phyloP scores from a whole-genome alignment of 1,284 basidiomycete species.

The Mycena citricolor region DNA sequence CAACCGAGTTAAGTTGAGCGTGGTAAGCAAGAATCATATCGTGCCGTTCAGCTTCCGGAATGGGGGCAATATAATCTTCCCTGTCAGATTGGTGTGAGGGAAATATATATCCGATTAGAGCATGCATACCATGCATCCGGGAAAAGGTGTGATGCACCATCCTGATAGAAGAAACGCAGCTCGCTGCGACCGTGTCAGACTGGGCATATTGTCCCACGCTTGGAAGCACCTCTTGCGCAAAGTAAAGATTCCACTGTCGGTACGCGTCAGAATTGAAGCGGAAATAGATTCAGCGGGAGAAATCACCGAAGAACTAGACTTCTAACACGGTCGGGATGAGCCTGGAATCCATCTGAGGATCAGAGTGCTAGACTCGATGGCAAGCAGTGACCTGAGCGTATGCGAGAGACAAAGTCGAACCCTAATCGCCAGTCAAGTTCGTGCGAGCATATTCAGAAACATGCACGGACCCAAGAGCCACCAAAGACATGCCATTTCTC shows the following conservation, averaged over 20 bases:
- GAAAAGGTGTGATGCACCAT: slow-evolving; percentile 79
- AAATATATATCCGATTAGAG: not conserved
- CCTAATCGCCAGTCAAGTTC: slow-evolving; percentile 44
- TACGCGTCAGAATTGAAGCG: not conserved
- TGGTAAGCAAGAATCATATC: slow-evolving; percentile 88
- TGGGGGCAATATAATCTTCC: slow-evolving; percentile 79
- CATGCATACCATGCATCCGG: slow-evolving; percentile 79
- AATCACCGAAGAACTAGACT: slow-evolving; percentile 78
- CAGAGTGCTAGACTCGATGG: slow-evolving; percentile 1
- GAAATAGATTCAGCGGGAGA: not conserved
- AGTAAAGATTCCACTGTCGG: slow-evolving; percentile 81
- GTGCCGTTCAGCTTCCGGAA: slow-evolving; percentile 75
- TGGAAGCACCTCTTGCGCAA: slow-evolving; percentile 64
- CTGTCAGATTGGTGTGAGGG: slow-evolving; percentile 37
- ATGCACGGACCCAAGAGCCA: slow-evolving; percentile 66
- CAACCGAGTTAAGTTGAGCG: slow-evolving; percentile 74
- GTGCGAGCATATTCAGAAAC: not conserved
- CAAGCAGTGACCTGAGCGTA: slow-evolving; percentile 71
- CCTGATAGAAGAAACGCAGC: slow-evolving; percentile 91
- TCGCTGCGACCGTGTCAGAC: slow-evolving; percentile 50
- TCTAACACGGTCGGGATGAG: slow-evolving; percentile 80
- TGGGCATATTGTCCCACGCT: slow-evolving; percentile 1
- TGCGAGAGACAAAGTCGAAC: slow-evolving; percentile 85
- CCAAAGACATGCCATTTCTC: slow-evolving; percentile 94
- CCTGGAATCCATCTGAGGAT: slow-evolving; percentile 37